Conservation (phyloP, 345 rosid genomes). For the Hibiscus tridactylites region DNA sequence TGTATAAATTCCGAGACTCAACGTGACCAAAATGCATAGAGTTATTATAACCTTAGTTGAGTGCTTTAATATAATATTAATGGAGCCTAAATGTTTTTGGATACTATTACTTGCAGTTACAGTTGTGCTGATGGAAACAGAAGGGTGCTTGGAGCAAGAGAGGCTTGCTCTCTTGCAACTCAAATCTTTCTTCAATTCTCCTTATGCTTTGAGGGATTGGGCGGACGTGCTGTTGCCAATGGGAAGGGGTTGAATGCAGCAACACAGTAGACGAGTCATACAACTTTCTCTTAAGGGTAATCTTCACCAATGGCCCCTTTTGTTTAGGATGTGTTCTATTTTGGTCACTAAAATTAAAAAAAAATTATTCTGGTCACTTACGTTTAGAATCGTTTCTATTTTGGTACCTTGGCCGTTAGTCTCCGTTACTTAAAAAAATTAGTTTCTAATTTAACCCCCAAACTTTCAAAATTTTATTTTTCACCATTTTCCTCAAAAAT, state of each 20-base stretch:
- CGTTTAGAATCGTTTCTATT: too few relatives aligned
- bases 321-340: too few relatives aligned
- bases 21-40: neutral
- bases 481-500: too few relatives aligned
- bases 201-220: neutral
- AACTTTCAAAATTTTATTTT: too few relatives aligned
- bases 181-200: neutral
- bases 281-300: neutral
- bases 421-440: too few relatives aligned
- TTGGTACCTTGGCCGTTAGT: too few relatives aligned
- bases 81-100: neutral
- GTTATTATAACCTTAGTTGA: neutral
- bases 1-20: neutral
- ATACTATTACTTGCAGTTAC: neutral
- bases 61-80: neutral
- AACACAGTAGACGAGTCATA: neutral
- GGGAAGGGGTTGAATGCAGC: neutral
- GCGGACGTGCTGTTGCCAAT: neutral
- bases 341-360: too few relatives aligned
- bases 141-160: neutral
- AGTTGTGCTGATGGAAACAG: neutral
- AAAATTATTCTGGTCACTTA: too few relatives aligned
- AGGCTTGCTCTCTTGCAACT: neutral
- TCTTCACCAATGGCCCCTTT: too few relatives aligned
- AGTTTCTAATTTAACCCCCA: too few relatives aligned